Evolutionary conservation across 1,284 basidiomycete genomes (phyloP).

Genomic region (Cryptococcus amylolentus): DNA sequence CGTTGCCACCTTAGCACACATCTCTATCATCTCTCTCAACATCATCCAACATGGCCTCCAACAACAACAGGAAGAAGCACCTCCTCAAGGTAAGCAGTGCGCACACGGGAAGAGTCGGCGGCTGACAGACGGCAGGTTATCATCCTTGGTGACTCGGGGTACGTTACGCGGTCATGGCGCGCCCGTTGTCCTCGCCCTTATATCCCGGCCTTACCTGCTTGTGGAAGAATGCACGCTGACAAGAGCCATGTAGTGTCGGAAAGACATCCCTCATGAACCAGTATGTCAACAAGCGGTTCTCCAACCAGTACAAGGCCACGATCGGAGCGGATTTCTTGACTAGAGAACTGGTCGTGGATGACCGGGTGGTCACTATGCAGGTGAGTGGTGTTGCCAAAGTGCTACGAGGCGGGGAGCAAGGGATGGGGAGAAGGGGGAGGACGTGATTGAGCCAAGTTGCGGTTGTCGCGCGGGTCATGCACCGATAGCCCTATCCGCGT

Average conservation of each 20-base stretch:
- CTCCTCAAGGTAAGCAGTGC: slow-evolving; percentile 75
- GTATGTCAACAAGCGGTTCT: slow-evolving; percentile 99
- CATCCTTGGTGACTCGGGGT: slow-evolving; percentile 97
- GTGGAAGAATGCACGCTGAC: too few species aligned
- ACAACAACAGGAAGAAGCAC: slow-evolving; percentile 59
- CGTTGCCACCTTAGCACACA: too few species aligned
- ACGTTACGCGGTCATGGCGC: slow-evolving; percentile 44
- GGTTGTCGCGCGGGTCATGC: too few species aligned
- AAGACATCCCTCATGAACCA: slow-evolving; percentile 99
- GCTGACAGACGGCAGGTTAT: slow-evolving; percentile 65
- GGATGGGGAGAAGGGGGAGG: neutral
- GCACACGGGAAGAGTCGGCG: neutral
- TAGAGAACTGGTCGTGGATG: slow-evolving; percentile 98
- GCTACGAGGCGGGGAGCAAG: neutral
- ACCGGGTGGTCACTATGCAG: slow-evolving; percentile 98
- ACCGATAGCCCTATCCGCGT: neutral
- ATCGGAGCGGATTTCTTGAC: slow-evolving; percentile 78
- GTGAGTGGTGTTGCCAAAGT: slow-evolving; percentile 51
- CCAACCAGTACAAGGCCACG: slow-evolving; percentile 98
- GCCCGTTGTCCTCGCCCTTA: neutral
- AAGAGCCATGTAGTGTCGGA: slow-evolving; percentile 68
- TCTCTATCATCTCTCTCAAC: neutral
- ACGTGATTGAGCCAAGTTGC: neutral
- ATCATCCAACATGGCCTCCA: slow-evolving; percentile 50
- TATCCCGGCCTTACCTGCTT: neutral